Conservation (phyloP, 331 rosid genomes). For the Malus hybrid region DNA sequence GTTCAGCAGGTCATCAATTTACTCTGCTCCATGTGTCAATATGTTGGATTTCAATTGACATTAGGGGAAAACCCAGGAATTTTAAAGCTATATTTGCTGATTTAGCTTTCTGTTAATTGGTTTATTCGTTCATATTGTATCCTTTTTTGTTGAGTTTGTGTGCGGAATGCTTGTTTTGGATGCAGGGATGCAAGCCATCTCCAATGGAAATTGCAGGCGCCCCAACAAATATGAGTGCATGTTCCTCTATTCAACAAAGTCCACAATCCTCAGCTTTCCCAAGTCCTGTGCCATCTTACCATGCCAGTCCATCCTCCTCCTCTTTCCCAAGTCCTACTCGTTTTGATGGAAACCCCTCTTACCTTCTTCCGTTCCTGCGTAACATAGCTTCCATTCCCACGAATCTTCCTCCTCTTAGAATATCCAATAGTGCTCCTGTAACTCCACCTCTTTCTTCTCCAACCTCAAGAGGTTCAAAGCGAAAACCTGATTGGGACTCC, state of each 20-base stretch:
- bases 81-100: background rate
- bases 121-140: background rate
- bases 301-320: conserved; percentile 83
- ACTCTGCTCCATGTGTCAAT: background rate
- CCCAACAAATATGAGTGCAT: conserved; percentile 56
- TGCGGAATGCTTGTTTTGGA: background rate
- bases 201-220: conserved; percentile 56
- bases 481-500: conserved; percentile 69
- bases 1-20: background rate
- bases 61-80: background rate
- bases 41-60: background rate
- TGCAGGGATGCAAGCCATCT: conserved; percentile 77
- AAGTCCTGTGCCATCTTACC: conserved; percentile 90
- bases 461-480: conserved; percentile 69
- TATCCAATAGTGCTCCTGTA: conserved; percentile 89
- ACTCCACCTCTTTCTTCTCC: conserved; percentile 97
- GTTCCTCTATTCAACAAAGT: conserved; percentile 87
- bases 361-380: conserved; percentile 78
- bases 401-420: conserved; percentile 84
- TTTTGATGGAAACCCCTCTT: conserved; percentile 64
- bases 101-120: background rate
- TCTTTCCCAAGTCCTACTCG: conserved; percentile 88
- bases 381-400: conserved; percentile 73
- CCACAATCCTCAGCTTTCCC: conserved; percentile 83
- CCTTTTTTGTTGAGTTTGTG: background rate